phyloP scores from a whole-genome alignment of 2,329 filamentous ascomycete species.

The Alternaria sp. region DNA sequence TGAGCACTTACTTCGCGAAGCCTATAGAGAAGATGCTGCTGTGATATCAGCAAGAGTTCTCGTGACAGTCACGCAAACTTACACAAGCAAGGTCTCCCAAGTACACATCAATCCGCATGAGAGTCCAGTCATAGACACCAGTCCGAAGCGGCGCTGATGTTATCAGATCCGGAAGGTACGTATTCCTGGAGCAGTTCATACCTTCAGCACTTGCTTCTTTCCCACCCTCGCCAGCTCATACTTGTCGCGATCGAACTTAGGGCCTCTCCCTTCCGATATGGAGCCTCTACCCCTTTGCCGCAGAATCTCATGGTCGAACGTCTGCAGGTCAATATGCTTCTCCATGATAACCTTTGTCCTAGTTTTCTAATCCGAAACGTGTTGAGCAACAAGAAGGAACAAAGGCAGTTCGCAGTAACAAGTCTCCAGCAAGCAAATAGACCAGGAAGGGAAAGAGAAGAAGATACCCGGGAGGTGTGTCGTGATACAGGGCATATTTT shows the following conservation, averaged over 20 bases:
- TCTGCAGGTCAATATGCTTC: slow-evolving; percentile 42
- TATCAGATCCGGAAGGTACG: slow-evolving; percentile 12
- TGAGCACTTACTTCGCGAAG: slow-evolving; percentile 45
- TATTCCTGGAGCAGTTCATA: slow-evolving; percentile 13
- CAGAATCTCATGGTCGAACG: slow-evolving; percentile 36
- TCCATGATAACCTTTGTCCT: slow-evolving; percentile 33
- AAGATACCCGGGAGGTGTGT: slow-evolving; percentile 24
- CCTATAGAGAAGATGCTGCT: slow-evolving; percentile 46
- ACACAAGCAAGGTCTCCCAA: slow-evolving; percentile 52
- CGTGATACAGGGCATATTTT: slow-evolving; percentile 46
- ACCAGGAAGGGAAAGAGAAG: slow-evolving; percentile 30
- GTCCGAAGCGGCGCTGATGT: slow-evolving; percentile 46
- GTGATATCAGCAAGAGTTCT: slow-evolving; percentile 4
- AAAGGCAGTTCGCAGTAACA: slow-evolving; percentile 12
- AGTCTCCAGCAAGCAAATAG: slow-evolving; percentile 22
- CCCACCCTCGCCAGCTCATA: slow-evolving; percentile 49
- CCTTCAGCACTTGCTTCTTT: slow-evolving; percentile 50
- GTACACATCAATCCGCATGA: slow-evolving; percentile 51
- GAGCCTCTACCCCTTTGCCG: slow-evolving; percentile 33
- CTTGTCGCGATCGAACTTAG: slow-evolving; percentile 42
- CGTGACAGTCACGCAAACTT: slow-evolving; percentile 14
- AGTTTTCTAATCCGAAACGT: background rate
- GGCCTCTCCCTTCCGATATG: slow-evolving; percentile 37
- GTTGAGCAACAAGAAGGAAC: slow-evolving; percentile 1
- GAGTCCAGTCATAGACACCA: slow-evolving; percentile 50